Evolutionary conservation across 805 yeast genomes (phyloP).

Genomic region (Isabelozyma pseudorhagii): DNA sequence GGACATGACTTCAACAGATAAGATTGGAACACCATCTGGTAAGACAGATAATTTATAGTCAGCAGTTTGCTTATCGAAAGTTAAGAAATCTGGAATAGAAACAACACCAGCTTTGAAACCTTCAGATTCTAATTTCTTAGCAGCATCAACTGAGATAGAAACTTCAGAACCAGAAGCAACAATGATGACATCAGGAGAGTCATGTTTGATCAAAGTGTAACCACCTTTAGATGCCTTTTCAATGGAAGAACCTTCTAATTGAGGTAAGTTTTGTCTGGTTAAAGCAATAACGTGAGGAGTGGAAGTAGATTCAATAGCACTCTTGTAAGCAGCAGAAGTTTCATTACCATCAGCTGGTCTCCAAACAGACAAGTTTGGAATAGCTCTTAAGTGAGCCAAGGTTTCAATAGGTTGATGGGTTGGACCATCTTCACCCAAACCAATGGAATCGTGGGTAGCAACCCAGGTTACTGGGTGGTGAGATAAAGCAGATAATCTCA

Average conservation of each 20-base stretch:
- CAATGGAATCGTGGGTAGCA: conserved; percentile 87
- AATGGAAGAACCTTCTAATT: conserved; percentile 85
- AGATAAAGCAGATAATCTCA: conserved; percentile 78
- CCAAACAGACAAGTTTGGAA: conserved; percentile 81
- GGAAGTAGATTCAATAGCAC: conserved; percentile 55
- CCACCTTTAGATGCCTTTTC: conserved; percentile 96
- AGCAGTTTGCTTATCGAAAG: conserved; percentile 79
- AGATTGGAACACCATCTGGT: conserved; percentile 91
- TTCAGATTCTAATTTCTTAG: conserved; percentile 61
- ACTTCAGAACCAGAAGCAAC: conserved; percentile 97
- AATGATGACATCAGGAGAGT: conserved; percentile 65
- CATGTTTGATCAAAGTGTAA: conserved; percentile 62
- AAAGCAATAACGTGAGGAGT: conserved; percentile 77
- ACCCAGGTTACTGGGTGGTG: conserved; percentile 84
- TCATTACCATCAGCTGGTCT: conserved; percentile 95
- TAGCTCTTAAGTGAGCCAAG: conserved; percentile 80
- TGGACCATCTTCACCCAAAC: conserved; percentile 92
- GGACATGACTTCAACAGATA: conserved; percentile 92
- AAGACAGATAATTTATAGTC: conserved; percentile 83
- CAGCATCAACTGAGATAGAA: conserved; percentile 74
- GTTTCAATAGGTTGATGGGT: conserved; percentile 93
- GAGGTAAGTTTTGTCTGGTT: conserved; percentile 87
- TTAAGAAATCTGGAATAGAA: conserved; percentile 87
- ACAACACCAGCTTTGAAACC: conserved; percentile 82
- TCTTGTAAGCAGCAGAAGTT: conserved; percentile 76